Percentiles rank a stretch among this genome's conserved stretches.
These are phyloP conservation scores for Botryotinia convoluta DNA, from an alignment of 2,329 filamentous ascomycete genomes.

Conservation along the genomic window DNA sequence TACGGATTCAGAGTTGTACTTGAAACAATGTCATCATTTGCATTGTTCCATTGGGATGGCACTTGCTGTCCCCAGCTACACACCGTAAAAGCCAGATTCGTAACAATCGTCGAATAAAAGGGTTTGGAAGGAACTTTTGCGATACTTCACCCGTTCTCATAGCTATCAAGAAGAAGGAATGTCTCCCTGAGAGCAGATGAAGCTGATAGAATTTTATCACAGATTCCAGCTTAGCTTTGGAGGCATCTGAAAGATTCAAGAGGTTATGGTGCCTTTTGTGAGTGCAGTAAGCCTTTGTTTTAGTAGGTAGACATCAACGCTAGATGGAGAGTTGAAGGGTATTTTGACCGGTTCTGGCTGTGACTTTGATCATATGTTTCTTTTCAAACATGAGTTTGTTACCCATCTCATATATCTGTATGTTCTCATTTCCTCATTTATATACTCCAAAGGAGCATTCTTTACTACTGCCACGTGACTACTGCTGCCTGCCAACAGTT, in stretches of 20 bases:
- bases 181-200: too few relatives aligned
- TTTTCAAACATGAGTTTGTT: background rate
- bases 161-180: too few relatives aligned
- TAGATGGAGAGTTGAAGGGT: background rate
- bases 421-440: background rate
- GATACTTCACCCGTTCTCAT: too few relatives aligned
- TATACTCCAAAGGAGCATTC: background rate
- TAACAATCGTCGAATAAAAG: too few relatives aligned
- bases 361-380: background rate
- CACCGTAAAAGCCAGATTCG: too few relatives aligned
- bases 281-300: background rate
- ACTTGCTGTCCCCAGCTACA: background rate
- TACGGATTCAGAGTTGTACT: background rate
- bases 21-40: background rate
- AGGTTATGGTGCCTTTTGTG: background rate
- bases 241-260: background rate
- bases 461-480: background rate
- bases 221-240: background rate
- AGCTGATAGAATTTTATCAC: too few relatives aligned
- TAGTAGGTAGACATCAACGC: background rate
- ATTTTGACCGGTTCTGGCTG: background rate
- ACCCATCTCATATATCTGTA: background rate
- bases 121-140: too few relatives aligned
- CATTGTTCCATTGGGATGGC: background rate
- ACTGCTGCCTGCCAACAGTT: too few relatives aligned